These are phyloP conservation scores for Orychophragmus violaceus DNA, from an alignment of 345 rosid species.

Conservation along the genomic window DNA sequence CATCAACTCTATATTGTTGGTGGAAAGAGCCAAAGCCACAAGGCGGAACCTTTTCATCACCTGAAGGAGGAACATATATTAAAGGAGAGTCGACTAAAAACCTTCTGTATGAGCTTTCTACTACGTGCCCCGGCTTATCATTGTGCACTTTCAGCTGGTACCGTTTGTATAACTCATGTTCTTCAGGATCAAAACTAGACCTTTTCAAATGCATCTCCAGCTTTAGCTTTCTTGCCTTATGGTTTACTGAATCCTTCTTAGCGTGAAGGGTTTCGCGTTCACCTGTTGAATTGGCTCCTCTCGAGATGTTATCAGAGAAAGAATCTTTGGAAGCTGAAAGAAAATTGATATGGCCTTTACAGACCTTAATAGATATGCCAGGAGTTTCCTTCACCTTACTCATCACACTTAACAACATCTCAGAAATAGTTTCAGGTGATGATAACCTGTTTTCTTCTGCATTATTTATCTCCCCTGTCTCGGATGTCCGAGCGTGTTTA, in stretches of 20 bases:
- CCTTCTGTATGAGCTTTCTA: constrained; percentile 54
- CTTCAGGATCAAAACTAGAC: constrained; percentile 86
- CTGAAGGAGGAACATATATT: constrained; percentile 53
- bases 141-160: constrained; percentile 88
- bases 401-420: constrained; percentile 46
- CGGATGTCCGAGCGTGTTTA: constrained; percentile 31
- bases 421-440: constrained; percentile 50
- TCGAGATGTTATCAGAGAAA: constrained; percentile 29
- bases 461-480: constrained; percentile 22
- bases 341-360: constrained; percentile 81
- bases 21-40: constrained; percentile 97
- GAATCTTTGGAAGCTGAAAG: constrained; percentile 35
- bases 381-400: constrained; percentile 34
- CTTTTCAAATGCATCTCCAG: constrained; percentile 74
- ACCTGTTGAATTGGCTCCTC: constrained; percentile 39
- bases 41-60: constrained; percentile 58
- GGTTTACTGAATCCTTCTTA: constrained; percentile 35
- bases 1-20: constrained; percentile 85
- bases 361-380: constrained; percentile 49
- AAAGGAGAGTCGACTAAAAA: constrained; percentile 90
- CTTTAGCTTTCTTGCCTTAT: constrained; percentile 42
- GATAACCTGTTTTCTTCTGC: constrained; percentile 33
- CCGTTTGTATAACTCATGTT: constrained; percentile 65
- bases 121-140: constrained; percentile 51
- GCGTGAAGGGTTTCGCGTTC: constrained; percentile 34